Base-by-base conservation (phyloP, 1,139 yeast genomes). In the Scheffersomyces lignicola region DNA sequence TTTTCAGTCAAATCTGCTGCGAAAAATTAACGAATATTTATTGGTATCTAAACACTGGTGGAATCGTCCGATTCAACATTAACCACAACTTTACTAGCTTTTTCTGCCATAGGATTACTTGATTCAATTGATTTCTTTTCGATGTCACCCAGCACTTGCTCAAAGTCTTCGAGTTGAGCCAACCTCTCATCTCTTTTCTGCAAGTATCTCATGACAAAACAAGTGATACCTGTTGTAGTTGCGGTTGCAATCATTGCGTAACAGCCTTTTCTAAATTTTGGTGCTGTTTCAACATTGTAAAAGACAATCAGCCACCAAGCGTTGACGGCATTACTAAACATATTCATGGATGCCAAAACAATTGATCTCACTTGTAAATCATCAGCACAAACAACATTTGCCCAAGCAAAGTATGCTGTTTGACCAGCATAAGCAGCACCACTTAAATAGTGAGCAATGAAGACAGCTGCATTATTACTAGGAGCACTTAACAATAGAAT, bases 261-360 rank as follows among this genome's bases (percentile, higher is more conserved):
- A 40, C 78, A 68, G 17, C 83, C 83, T 31, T 64, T 69, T 35
- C 56, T 61, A 44, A 72, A 76, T 34, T 58, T 57, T 0, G 83
- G 83, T 1, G 67, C 80, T 29, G 69, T 65, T 6, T 68, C 58
- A 1, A 80, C 80, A 13, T 68, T 58, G 44, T 62, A 78, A 47
- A 78, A 76, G 3, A 78, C 37, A 15, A 78, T 48, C 1, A 78
- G 69, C 81, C 82, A 77, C 83, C 83, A 78, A 2, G 82, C 81
- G 51, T 76, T 77, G 10, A 76, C 76, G 2, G 80, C 80, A 48
- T 76, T 75, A 29, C 78, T 71, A 44, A 76, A 76, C 80, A 77
- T 76, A 51, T 78, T 78, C 83, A 78, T 78, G 0, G 80, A 75
- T 0, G 80, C 82, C 34, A 78, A 56, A 0, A 76, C 79, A 18